Base-by-base conservation (phyloP, 768 basidiomycete species). In the Asterophora lycoperdoides region DNA sequence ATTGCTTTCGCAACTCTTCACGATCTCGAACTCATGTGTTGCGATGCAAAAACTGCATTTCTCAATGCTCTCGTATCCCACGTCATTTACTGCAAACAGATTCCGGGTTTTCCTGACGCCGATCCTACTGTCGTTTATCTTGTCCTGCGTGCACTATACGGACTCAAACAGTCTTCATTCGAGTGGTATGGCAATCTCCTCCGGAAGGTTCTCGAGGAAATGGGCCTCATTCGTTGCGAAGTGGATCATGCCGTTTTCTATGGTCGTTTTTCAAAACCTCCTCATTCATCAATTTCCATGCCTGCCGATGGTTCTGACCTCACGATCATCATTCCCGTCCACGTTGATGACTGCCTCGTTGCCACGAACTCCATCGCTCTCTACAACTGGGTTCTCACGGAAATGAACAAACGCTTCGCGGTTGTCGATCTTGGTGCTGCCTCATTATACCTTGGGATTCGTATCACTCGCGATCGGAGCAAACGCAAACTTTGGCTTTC, bases 201-300 rank as follows among this genome's bases (percentile, higher is more conserved):
- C 5, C 33, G 52, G 8, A 8, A 20, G 1, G 45, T 42, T 5
- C 55, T 66, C 14, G 40, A 43, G 14, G 20, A 5, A 0, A 23
- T 60, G 1, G 58, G 60, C 2, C 36, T 68, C 5, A n/a, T 39
- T 0, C 47, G 52, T 0, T 62, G 61, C 8, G 54, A 63, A 0
- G 53, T 62, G 0, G 68, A 69, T 46, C 59, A 63, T 19, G 52
- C 53, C 4, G 59, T 65, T n/a, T 64, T 63, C 45, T 26, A 54
- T 32, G 56, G 59, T 0, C 8, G 8, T 0, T 61, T 54, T 55
- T 33, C 53, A 7, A 11, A 48, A 1, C 42, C 61, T 14, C 61
- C 61, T 6, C 40, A 57, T 36, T 29, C 48, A 0, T 54, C 56
- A 0, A 38, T 64, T 8, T 15, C 48, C 7, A 53, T 55, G 49